A percentile compares a stretch with the other conserved stretches of the same genome.
phyloP scores from a whole-genome alignment of 352 stramenopile species.

The Phytophthora idaei region DNA sequence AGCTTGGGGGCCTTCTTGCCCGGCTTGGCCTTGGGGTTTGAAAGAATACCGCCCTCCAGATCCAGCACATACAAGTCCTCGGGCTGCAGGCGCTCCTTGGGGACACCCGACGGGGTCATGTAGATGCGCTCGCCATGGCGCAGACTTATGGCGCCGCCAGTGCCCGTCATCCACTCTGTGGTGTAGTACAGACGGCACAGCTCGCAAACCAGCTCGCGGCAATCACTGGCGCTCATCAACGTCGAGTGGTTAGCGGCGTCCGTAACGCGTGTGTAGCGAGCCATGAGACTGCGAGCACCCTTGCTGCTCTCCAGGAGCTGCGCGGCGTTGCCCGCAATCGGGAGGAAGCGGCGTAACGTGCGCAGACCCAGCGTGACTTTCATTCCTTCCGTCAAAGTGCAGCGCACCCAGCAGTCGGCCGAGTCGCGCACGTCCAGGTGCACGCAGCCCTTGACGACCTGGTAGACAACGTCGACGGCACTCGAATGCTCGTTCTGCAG shows the following conservation, averaged over 20 bases:
- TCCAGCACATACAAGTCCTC: conserved; percentile 96
- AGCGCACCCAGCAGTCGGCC: conserved; percentile 73
- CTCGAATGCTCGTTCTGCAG: conserved; percentile 61
- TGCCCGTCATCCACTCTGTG: conserved; percentile 94
- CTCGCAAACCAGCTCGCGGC: conserved; percentile 72
- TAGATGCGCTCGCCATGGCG: conserved; percentile 93
- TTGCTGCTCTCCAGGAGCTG: conserved; percentile 29
- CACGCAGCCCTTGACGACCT: conserved; percentile 44
- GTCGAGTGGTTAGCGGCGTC: conserved; percentile 52
- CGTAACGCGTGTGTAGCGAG: conserved; percentile 46
- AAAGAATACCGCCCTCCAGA: conserved; percentile 80
- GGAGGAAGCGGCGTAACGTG: conserved; percentile 57
- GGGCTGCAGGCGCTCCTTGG: conserved; percentile 95
- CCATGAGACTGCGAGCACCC: conserved; percentile 12
- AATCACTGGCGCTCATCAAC: conserved; percentile 40
- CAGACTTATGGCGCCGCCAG: conserved; percentile 94
- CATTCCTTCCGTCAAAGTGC: conserved; percentile 46
- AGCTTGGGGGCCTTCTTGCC: conserved; percentile 74
- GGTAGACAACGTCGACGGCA: conserved; percentile 39
- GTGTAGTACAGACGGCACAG: conserved; percentile 81
- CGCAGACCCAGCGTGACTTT: conserved; percentile 29
- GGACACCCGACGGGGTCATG: conserved; percentile 95
- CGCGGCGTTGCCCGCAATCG: conserved; percentile 11
- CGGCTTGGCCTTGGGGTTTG: conserved; percentile 52
- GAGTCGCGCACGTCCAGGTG: conserved; percentile 74